These are phyloP conservation scores for Aspergillus calidoustus DNA, from an alignment of 2,329 filamentous ascomycete genomes.

Conservation along the genomic window DNA sequence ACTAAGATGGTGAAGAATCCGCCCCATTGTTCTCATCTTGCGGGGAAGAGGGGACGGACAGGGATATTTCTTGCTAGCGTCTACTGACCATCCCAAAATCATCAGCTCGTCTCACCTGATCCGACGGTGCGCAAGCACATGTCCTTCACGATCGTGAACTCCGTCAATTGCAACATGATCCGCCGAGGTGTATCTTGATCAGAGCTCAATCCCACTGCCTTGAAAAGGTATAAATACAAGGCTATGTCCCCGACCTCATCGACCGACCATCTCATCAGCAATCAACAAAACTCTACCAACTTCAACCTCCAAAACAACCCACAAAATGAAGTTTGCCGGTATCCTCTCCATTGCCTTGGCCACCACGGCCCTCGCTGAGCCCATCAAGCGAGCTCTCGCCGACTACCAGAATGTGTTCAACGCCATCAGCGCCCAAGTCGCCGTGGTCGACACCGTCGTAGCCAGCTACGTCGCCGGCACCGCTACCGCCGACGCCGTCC, in stretches of 20 bases:
- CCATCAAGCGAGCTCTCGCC: slow-evolving; percentile 20
- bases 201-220: not conserved
- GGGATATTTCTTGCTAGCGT: not conserved
- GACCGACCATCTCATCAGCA: not conserved
- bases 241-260: not conserved
- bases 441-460: slow-evolving; percentile 8
- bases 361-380: slow-evolving; percentile 16
- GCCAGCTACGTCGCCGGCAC: slow-evolving; percentile 16
- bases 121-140: slow-evolving; percentile 2
- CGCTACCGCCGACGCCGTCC: slow-evolving; percentile 7
- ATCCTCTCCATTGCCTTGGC: slow-evolving; percentile 17
- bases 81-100: not conserved
- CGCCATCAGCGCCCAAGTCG: slow-evolving; percentile 16
- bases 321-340: slow-evolving; percentile 18
- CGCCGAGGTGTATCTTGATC: slow-evolving; percentile 11
- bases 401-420: slow-evolving; percentile 16
- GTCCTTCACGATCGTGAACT: not conserved
- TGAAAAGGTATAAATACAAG: slow-evolving; percentile 15
- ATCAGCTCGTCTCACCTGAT: not conserved
- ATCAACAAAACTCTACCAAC: not conserved
- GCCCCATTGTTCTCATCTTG: slow-evolving; percentile 8
- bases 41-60: slow-evolving; percentile 6
- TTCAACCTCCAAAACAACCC: not conserved
- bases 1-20: slow-evolving; percentile 7
- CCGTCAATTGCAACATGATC: not conserved